Evolutionary conservation across 2,329 filamentous ascomycete genomes (phyloP), one percentile per base, ranked within the genome.

Genomic region (Apiospora kogelbergensis): DNA sequence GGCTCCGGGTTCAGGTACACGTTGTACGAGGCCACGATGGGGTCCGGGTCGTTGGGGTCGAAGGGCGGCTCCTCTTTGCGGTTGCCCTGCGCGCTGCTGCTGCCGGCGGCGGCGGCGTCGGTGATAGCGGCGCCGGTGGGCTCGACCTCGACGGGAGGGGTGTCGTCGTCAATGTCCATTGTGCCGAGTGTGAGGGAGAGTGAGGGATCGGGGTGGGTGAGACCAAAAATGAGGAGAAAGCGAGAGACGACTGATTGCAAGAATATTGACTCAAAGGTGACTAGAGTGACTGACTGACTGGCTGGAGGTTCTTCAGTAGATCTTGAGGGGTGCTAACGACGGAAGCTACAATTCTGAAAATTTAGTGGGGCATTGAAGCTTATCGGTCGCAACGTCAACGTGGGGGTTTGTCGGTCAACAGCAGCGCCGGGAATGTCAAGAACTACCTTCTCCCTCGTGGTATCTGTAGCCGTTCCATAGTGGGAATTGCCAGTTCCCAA

Each of bases 1-100:
- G 92, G 87, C 24, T 86, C 83, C 26, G 93, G 91, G 74, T 95
- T 97, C 77, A 97, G 90, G 82, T 91, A 95, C 80, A 98, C 89
- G 77, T 93, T 89, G 86, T 97, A 98, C 71, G 87, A 89, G 53
- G 90, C 86, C 67, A 91, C 85, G 72, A 95, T 86, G 67, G 92
- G 92, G 76, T 95, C 92, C 24, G 86, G 80, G 63, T 89, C 86
- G 57, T 80, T 77, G 64, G 63, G 66, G 66, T 67, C 66, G 37
- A 66, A 17, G 40, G 65, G 44, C 30, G 60, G 60, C 11, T 42
- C 33, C 13, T 40, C 20, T 44, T 24, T 24, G n/a, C 33, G 6
- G 60, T 15, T 10, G 11, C n/a, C 46, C 6, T 15, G 11, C 1
- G 3, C 20, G 3, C 5, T 24, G 10, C 10, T 24, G 13, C 17